phyloP scores from a whole-genome alignment of 305 asterid genomes.

The Rubia occidens region DNA sequence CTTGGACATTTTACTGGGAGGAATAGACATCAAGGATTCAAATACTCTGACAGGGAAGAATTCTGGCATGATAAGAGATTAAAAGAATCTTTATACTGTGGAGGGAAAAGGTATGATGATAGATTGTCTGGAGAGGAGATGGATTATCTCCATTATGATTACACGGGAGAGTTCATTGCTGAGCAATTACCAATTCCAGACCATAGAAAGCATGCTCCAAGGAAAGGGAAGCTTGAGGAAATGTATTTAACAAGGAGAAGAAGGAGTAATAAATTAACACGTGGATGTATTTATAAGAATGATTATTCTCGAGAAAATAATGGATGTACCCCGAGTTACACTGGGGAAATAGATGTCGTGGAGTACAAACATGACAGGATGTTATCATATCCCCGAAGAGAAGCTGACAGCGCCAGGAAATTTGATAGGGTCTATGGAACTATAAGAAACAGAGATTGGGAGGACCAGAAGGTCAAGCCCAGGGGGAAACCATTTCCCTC shows the following conservation, averaged over 20 bases:
- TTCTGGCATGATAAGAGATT: conserved; percentile 20
- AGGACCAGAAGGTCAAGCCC: conserved; percentile 25
- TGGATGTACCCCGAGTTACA: background rate
- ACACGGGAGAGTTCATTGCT: conserved; percentile 18
- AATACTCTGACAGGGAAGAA: conserved; percentile 21
- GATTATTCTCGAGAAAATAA: conserved; percentile 23
- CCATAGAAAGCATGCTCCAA: conserved; percentile 22
- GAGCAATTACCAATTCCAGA: conserved; percentile 20
- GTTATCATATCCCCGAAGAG: conserved; percentile 28
- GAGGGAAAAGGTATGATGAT: conserved; percentile 22
- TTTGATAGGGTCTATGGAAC: conserved; percentile 19
- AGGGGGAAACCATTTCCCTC: conserved; percentile 18
- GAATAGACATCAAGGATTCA: conserved; percentile 16
- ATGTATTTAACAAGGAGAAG: conserved; percentile 25
- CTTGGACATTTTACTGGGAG: conserved; percentile 21
- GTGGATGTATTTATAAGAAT: conserved; percentile 19
- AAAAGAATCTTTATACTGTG: conserved; percentile 17
- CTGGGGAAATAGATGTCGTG: conserved; percentile 22
- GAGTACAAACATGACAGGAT: conserved; percentile 23
- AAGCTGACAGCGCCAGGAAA: conserved; percentile 29
- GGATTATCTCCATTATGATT: conserved; percentile 19
- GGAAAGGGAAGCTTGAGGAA: conserved; percentile 22
- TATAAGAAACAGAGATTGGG: conserved; percentile 18
- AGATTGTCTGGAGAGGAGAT: conserved; percentile 23
- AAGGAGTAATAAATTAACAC: conserved; percentile 22